Percentiles rank a stretch among this genome's conserved stretches.
phyloP scores from a whole-genome alignment of 192 early-diverging fungal species.

The Lunasporangiospora selenospora region DNA sequence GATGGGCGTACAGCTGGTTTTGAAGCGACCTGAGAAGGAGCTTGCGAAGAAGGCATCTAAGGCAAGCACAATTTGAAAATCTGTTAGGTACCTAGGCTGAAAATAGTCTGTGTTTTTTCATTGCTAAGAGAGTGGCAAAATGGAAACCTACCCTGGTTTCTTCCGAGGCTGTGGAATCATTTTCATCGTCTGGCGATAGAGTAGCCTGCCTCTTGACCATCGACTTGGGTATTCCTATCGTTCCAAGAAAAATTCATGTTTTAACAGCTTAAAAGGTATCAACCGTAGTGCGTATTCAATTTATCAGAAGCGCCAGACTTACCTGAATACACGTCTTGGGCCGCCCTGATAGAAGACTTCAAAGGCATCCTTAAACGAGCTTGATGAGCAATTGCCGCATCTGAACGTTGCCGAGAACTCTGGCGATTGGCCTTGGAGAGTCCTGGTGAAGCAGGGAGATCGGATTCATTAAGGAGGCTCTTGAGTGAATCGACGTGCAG shows the following conservation, averaged over 20 bases:
- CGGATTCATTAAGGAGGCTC: conserved; percentile 27
- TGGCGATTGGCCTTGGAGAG: conserved; percentile 9
- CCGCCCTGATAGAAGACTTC: conserved; percentile 24
- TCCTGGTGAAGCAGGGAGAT: conserved; percentile 24
- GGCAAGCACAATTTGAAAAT: too few species aligned
- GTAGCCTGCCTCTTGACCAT: conserved; percentile 24
- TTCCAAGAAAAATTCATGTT: too few species aligned
- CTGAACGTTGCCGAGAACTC: conserved; percentile 18
- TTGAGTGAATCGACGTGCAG: conserved; percentile 44
- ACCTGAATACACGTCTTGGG: conserved; percentile 32
- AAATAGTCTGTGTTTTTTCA: too few species aligned
- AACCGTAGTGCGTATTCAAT: neutral
- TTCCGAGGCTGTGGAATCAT: conserved; percentile 42
- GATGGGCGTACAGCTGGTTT: neutral
- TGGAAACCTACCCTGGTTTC: conserved; percentile 17
- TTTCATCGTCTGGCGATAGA: conserved; percentile 33
- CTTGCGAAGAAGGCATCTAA: neutral
- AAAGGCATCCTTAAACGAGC: conserved; percentile 37
- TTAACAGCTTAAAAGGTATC: neutral
- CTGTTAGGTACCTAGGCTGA: too few species aligned
- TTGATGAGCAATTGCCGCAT: conserved; percentile 35
- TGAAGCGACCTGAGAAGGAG: neutral
- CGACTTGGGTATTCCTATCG: conserved; percentile 14
- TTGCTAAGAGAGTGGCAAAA: too few species aligned
- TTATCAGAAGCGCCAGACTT: too few species aligned